phyloP scores from a whole-genome alignment of 2,329 filamentous ascomycete species.

The Diaporthe sp. region DNA sequence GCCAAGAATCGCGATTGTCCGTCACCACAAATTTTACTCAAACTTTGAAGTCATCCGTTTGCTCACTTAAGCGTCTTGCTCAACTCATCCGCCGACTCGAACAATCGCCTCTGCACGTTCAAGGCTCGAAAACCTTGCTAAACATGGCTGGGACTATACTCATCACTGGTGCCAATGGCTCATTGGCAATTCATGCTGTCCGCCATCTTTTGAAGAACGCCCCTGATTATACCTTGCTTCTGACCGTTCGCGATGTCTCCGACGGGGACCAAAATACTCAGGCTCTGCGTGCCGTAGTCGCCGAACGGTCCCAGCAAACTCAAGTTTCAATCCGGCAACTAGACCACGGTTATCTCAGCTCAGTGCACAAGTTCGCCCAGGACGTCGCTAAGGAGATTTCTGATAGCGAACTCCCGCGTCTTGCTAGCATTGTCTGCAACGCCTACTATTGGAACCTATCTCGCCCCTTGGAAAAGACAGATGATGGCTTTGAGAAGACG shows the following conservation, averaged over 20 bases:
- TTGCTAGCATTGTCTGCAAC: constrained; percentile 52
- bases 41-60: not conserved
- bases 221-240: constrained; percentile 40
- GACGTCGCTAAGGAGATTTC: constrained; percentile 42
- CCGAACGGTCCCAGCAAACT: constrained; percentile 54
- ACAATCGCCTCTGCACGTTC: not conserved
- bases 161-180: constrained; percentile 52
- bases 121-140: not conserved
- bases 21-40: too few relatives aligned
- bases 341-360: constrained; percentile 47
- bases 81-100: not conserved
- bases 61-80: not conserved
- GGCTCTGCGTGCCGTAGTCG: constrained; percentile 40
- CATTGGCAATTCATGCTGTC: constrained; percentile 49
- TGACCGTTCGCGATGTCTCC: constrained; percentile 47
- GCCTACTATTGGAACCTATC: constrained; percentile 52
- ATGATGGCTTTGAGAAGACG: constrained; percentile 52
- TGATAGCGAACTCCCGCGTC: constrained; percentile 42
- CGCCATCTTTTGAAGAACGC: constrained; percentile 39
- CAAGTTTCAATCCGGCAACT: constrained; percentile 46
- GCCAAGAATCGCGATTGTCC: too few relatives aligned
- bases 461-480: constrained; percentile 46
- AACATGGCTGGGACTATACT: constrained; percentile 47
- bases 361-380: constrained; percentile 48
- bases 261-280: constrained; percentile 43